These are phyloP conservation scores for Waltiozyma sp. DNA, from an alignment of 1,139 yeast genomes.

Conservation along the genomic window DNA sequence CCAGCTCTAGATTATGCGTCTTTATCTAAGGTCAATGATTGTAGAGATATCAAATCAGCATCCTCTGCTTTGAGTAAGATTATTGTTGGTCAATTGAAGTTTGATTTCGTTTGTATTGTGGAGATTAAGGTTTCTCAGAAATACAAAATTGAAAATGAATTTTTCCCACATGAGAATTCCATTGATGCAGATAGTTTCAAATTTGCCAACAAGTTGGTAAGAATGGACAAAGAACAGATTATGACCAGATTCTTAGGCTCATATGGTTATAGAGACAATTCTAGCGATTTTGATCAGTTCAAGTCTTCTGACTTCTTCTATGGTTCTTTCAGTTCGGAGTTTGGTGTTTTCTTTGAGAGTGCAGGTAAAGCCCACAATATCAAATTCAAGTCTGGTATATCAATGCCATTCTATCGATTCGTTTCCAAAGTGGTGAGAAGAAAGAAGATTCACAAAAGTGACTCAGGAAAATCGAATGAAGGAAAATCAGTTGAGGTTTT, in stretches of 20 bases:
- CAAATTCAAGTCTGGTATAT: conserved; percentile 34
- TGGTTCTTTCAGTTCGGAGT: conserved; percentile 40
- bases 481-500: conserved; percentile 29
- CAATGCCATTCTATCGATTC: conserved; percentile 40
- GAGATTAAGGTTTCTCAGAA: conserved; percentile 45
- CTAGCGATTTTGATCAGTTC: conserved; percentile 22
- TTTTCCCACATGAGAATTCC: conserved; percentile 31
- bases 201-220: conserved; percentile 26
- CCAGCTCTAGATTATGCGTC: background rate
- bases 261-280: conserved; percentile 24
- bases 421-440: conserved; percentile 32
- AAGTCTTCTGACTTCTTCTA: conserved; percentile 34
- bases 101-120: conserved; percentile 43
- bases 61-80: conserved; percentile 31
- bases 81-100: conserved; percentile 28
- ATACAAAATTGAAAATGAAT: conserved; percentile 29
- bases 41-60: conserved; percentile 35
- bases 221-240: conserved; percentile 24
- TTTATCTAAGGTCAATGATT: conserved; percentile 31
- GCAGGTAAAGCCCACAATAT: conserved; percentile 22
- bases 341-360: conserved; percentile 35
- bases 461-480: conserved; percentile 6
- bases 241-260: conserved; percentile 41
- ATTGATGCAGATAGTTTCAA: conserved; percentile 35
- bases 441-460: conserved; percentile 16